Base-by-base conservation (phyloP, 768 basidiomycete genomes). In the Collybia nuda region DNA sequence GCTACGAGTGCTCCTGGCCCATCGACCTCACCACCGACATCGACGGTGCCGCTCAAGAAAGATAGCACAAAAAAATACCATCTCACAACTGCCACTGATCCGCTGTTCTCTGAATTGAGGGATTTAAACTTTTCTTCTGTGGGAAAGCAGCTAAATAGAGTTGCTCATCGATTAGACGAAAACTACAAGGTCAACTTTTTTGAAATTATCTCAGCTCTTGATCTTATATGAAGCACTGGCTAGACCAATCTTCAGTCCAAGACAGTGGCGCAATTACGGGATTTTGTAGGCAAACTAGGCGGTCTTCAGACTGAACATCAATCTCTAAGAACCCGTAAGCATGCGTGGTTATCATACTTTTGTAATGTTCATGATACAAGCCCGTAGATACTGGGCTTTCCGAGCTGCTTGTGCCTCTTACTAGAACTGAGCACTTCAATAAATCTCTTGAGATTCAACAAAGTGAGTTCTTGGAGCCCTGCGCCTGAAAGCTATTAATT, bases 201-300 rank as follows among this genome's bases (percentile, higher is more conserved):
- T 26, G 7, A 26, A 26, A 26, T 7, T 26, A 14, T 23, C 22
- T 24, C 38, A 36, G 6, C 14, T 19, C 40, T 39, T n/a, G 15
- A 14, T 44, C 14, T 23, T 41, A 48, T 40, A 51, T 19, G 28
- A 37, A 9, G 15, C 38, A 40, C 15, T 18, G 47, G 48, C 11
- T 61, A 92, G 90, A 85, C 87, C 40, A 83, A 90, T 50, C 81
- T 91, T 48, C 85, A 93, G 68, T 84, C 93, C 15, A 92, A 93
- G 69, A 95, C 93, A 11, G 88, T 95, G 15, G 83, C 88, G 9
- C 92, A 99, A 67, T 74, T 99, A 59, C 82, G 88, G 50, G 92
- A 94, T 62, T 98, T 99, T 68, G 97, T 99, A 17, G 94, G 95
- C 11, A 94, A 91, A 63, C 76, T 99, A 1, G 92, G 94, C 18